phyloP scores from a whole-genome alignment of 2,329 filamentous ascomycete genomes.

The Tolypocladium cylindrosporum region DNA sequence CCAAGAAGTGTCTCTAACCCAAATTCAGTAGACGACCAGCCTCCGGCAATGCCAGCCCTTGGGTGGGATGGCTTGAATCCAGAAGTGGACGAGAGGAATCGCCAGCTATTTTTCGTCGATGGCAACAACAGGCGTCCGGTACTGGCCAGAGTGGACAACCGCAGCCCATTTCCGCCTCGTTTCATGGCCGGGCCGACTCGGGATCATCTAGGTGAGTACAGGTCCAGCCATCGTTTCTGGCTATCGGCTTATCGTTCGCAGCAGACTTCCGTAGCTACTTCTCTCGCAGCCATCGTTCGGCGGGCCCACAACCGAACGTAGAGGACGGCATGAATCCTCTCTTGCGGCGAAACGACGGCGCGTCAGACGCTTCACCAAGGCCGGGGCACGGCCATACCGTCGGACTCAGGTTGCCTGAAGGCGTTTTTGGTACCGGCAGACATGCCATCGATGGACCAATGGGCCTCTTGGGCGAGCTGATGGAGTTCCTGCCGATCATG shows the following conservation, averaged over 20 bases:
- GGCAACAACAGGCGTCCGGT: constrained; percentile 30
- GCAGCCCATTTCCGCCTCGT: constrained; percentile 49
- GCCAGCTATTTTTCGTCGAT: constrained; percentile 39
- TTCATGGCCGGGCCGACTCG: constrained; percentile 45
- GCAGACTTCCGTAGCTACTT: constrained; percentile 39
- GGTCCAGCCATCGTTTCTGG: background rate
- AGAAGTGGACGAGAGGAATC: constrained; percentile 38
- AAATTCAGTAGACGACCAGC: constrained; percentile 5
- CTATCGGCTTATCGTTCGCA: background rate
- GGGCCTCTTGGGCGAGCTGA: constrained; percentile 44
- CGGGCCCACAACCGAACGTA: constrained; percentile 42
- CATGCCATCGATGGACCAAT: constrained; percentile 39
- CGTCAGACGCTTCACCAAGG: constrained; percentile 37
- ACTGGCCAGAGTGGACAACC: constrained; percentile 27
- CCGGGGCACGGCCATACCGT: constrained; percentile 41
- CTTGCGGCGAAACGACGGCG: constrained; percentile 51
- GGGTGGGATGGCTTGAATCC: constrained; percentile 48
- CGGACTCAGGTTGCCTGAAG: constrained; percentile 38
- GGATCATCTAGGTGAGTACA: constrained; percentile 37
- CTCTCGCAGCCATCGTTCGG: constrained; percentile 42
- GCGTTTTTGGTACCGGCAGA: constrained; percentile 29
- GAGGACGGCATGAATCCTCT: constrained; percentile 86
- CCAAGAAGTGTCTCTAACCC: background rate
- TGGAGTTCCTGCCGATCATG: constrained; percentile 42
- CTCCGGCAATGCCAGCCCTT: constrained; percentile 34